Conservation (phyloP, 345 rosid species). For the Cardamine resedifolia region DNA sequence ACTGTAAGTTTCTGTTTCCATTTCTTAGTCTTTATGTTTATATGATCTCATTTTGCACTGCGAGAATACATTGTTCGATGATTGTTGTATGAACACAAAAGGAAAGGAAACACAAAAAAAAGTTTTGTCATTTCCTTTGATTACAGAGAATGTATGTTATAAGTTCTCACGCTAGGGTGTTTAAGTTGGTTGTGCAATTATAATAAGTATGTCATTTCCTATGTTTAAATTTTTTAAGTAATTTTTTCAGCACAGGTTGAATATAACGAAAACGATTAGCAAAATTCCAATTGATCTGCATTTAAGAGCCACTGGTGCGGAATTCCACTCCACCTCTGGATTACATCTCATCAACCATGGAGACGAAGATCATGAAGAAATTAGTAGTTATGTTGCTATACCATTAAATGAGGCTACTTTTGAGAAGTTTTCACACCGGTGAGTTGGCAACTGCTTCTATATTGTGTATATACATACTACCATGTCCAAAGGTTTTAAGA, state of each 20-base stretch:
- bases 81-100: not conserved
- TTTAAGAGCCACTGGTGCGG: constrained; percentile 65
- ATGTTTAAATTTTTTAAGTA: constrained; percentile 12
- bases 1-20: constrained; percentile 65
- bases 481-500: not conserved
- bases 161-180: not conserved
- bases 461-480: constrained; percentile 12
- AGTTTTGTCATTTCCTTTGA: not conserved
- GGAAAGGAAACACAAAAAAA: not conserved
- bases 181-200: not conserved
- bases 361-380: constrained; percentile 60
- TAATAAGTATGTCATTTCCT: not conserved
- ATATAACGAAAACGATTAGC: constrained; percentile 79
- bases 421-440: constrained; percentile 69
- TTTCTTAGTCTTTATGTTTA: constrained; percentile 8
- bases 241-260: constrained; percentile 84
- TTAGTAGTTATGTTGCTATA: constrained; percentile 48
- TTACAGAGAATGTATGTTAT: not conserved
- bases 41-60: not conserved
- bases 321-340: constrained; percentile 62
- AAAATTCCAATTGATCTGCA: constrained; percentile 76
- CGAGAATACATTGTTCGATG: not conserved
- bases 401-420: constrained; percentile 54
- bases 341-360: constrained; percentile 75
- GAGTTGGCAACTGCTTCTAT: constrained; percentile 36